These are phyloP conservation scores for Globisporangium apiculatum DNA, from an alignment of 352 stramenopile genomes.

Conservation along the genomic window DNA sequence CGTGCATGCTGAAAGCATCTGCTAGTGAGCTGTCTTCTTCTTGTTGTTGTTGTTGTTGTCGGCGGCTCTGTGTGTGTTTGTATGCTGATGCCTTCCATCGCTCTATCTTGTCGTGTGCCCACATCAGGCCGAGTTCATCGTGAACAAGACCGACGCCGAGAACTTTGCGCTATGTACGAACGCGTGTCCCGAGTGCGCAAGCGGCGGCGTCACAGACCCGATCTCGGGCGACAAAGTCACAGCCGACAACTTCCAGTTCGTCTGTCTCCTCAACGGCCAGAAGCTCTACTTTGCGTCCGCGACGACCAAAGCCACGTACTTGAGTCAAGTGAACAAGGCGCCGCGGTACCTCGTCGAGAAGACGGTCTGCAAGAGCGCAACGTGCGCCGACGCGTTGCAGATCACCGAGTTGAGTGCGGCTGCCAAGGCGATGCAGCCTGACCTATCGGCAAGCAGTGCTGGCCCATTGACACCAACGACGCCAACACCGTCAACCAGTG, in stretches of 20 bases:
- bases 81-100: not conserved
- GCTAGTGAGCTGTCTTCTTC: not conserved
- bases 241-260: conserved; percentile 52
- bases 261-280: conserved; percentile 69
- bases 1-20: conserved; percentile 1
- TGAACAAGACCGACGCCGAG: conserved; percentile 32
- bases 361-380: conserved; percentile 40
- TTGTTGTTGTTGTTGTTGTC: not conserved
- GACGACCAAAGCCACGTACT: conserved; percentile 54
- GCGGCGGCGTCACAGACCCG: conserved; percentile 41
- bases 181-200: conserved; percentile 36
- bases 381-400: conserved; percentile 55
- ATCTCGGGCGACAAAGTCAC: conserved; percentile 52
- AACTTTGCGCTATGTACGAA: conserved; percentile 29
- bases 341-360: conserved; percentile 43
- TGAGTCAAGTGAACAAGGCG: conserved; percentile 43
- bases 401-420: conserved; percentile 45
- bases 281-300: conserved; percentile 84
- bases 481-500: conserved; percentile 8
- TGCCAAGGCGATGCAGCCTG: conserved; percentile 29
- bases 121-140: conserved; percentile 34
- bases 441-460: conserved; percentile 12
- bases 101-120: not conserved
- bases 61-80: not conserved
- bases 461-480: conserved; percentile 10